Evolutionary conservation across 2,329 filamentous ascomycete species (phyloP).

Genomic region (Pseudopyricularia javanii): DNA sequence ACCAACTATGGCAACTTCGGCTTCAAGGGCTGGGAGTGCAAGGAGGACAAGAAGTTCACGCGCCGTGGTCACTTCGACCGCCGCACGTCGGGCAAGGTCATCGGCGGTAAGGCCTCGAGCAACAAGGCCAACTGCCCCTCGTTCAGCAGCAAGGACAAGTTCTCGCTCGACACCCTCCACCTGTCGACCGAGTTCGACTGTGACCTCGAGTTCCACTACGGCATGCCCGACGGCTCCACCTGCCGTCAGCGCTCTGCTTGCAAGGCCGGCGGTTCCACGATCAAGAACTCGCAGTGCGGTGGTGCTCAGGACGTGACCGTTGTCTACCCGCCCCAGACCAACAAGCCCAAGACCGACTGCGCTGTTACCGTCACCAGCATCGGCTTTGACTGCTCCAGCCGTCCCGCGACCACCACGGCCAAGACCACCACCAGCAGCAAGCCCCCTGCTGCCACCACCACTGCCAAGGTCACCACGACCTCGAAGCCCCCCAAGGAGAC

Average conservation of each 20-base stretch:
- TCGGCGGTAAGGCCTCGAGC: slow-evolving; percentile 39
- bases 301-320: slow-evolving; percentile 75
- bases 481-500: slow-evolving; percentile 4
- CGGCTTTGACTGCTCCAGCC: slow-evolving; percentile 54
- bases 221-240: slow-evolving; percentile 67
- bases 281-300: slow-evolving; percentile 84
- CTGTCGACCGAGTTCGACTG: slow-evolving; percentile 64
- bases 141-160: slow-evolving; percentile 46
- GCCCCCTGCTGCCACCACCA: slow-evolving; percentile 7
- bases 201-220: slow-evolving; percentile 75
- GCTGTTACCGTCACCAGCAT: slow-evolving; percentile 63
- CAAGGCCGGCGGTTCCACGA: slow-evolving; percentile 51
- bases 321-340: slow-evolving; percentile 46
- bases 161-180: slow-evolving; percentile 67
- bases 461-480: slow-evolving; percentile 4
- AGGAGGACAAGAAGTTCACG: slow-evolving; percentile 30
- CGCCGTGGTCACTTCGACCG: slow-evolving; percentile 46
- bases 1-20: slow-evolving; percentile 57
- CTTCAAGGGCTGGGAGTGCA: slow-evolving; percentile 62
- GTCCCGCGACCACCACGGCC: slow-evolving; percentile 10
- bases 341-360: slow-evolving; percentile 47
- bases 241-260: slow-evolving; percentile 72
- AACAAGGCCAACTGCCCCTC: slow-evolving; percentile 38
- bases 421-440: slow-evolving; percentile 4
- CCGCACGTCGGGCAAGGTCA: slow-evolving; percentile 45